These are phyloP conservation scores for Zygotorulaspora chibaensis DNA, from an alignment of 805 yeast species.

Conservation along the genomic window DNA sequence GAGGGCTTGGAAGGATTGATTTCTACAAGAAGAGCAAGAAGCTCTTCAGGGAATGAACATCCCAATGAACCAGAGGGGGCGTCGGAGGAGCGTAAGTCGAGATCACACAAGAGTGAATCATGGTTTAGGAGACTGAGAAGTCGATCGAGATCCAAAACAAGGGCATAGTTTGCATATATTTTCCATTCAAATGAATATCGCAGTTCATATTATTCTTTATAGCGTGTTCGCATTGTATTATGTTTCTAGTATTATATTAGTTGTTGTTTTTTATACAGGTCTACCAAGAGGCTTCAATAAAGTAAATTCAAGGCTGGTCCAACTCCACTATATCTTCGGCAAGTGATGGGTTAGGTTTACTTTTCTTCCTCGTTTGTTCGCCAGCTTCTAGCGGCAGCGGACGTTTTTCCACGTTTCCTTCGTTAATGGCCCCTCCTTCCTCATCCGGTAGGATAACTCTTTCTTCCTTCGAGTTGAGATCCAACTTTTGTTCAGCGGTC, in stretches of 20 bases:
- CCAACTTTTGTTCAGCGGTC: slow-evolving; percentile 13
- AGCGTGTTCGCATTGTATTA: not conserved
- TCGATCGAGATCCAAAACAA: slow-evolving; percentile 32
- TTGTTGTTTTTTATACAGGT: not conserved
- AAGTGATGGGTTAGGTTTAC: too few species aligned
- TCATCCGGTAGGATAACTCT: slow-evolving; percentile 18
- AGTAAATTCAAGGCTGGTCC: too few species aligned
- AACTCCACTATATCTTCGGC: too few species aligned
- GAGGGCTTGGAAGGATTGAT: slow-evolving; percentile 18
- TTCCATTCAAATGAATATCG: not conserved
- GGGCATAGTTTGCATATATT: slow-evolving; percentile 2
- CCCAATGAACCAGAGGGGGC: slow-evolving; percentile 10
- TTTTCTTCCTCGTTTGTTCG: too few species aligned
- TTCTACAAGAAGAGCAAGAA: slow-evolving; percentile 1
- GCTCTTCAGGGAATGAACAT: slow-evolving; percentile 1
- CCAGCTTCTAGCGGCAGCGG: not conserved
- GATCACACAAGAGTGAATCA: slow-evolving; percentile 35
- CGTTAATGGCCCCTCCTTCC: slow-evolving; percentile 2
- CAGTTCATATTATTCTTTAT: not conserved
- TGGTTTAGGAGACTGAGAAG: slow-evolving; percentile 46
- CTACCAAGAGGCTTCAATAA: too few species aligned
- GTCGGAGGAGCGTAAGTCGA: slow-evolving; percentile 16
- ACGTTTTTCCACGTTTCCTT: slow-evolving; percentile 1
- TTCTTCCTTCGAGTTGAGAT: slow-evolving; percentile 13
- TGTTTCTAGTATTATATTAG: too few species aligned